Evolutionary conservation across 495 filamentous ascomycete genomes (phyloP), one percentile per base, ranked within the genome.

Genomic region (Hypoxylon trugodes): DNA sequence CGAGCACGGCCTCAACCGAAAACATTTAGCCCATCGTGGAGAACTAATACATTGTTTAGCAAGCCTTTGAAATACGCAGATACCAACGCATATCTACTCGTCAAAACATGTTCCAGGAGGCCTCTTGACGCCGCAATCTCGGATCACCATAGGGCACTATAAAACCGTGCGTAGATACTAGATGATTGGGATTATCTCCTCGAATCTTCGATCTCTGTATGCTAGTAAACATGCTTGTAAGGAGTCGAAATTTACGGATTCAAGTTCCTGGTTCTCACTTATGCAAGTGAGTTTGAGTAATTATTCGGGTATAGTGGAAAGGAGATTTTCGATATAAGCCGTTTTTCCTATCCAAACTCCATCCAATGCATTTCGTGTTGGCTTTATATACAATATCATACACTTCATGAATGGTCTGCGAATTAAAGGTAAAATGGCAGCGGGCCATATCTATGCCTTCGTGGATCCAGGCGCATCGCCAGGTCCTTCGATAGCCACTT

Each of bases 401-500:
- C 47, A 53, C 3, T 9, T 22, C 32, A 52, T 56, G 19, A 21
- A 48, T 18, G n/a, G n/a, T 25, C 36, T 22, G 32, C 16, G 22
- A 30, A 32, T 24, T 28, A n/a, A 30, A 6, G 5, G 0, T 16
- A 24, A 37, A 35, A 51, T n/a, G n/a, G n/a, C n/a, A n/a, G n/a
- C n/a, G 21, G 30, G 35, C 10, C 33, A 13, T 8, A 12, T 19
- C 26, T 55, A 65, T 26, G 32, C 30, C 5, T 33, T 58, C 18
- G 46, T 62, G 12, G 55, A 38, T 24, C 53, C 57, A 8, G 64
- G 41, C 10, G 33, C 13, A 30, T 65, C 60, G 1, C 56, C 58
- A 9, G 59, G 43, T 8, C 48, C 30, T 15, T 66, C 52, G 21
- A 79, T 66, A 12, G 73, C 72, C 74, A 91, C 81, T 70, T 83